Base-by-base conservation (phyloP, 192 early-diverging fungal genomes). In the Gaertneriomyces sp. region DNA sequence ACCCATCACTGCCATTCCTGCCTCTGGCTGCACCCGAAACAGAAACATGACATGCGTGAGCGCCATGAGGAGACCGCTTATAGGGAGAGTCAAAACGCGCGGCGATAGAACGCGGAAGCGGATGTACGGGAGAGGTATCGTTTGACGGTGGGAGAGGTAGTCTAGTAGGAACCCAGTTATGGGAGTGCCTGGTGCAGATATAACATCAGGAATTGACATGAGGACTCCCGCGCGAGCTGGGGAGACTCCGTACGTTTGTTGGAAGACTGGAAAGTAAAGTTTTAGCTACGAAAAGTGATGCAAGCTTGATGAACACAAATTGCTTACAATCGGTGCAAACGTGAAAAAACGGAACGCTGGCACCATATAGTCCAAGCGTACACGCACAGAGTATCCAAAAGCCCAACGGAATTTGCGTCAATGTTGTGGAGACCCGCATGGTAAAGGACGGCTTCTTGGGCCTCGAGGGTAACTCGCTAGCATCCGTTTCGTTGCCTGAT, bases 151-250 rank as follows among this genome's bases (percentile, higher is more conserved):
- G 6, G 86, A 85, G 68, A 76, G 73, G 2, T 65, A 60, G 57
- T 88, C 87, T 0, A 88, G 60, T 19, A 81, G 59, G 10, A 81
- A 69, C 7, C 87, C 87, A 43, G 76, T 74, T 4, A 87, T 20
- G 0, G 87, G 87, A 5, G 82, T 82, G 6, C 81, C 81, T 40
- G 84, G 59, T 1, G 85, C 79, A 1, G 85, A 85, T 14, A 88
- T 72, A 4, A 74, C 57, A 61, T 88, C 85, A 4, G 87, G 85
- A 11, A 88, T 82, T 0, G 86, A 88, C 81, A 85, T 77, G 25
- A 86, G 25, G 25, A 33, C 25, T 33, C 25, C 25, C 2, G 25
- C 25, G 25, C 25, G 25, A 33, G 25, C 25, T 33, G 25, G 25
- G 25, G 25, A 33, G 25, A 33, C 25, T 33, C 25, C 25, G 25